Conservation (phyloP, 1,284 basidiomycete species). For the Melampsora larici-populina region DNA sequence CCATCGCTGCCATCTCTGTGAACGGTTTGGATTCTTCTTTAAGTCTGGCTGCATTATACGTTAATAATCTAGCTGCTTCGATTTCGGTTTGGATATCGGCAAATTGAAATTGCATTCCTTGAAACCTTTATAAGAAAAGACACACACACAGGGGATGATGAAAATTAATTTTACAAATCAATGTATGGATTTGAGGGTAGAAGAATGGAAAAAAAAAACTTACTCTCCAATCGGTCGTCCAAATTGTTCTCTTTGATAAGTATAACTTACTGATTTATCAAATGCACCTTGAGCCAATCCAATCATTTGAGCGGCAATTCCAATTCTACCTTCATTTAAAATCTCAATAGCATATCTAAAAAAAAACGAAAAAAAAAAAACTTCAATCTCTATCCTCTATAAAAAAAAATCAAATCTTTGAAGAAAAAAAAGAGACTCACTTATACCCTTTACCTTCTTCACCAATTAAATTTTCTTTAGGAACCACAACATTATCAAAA, state of each 20-base stretch:
- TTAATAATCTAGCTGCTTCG: slow-evolving; percentile 84
- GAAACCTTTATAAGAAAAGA: too few relatives aligned
- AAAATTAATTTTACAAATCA: background rate
- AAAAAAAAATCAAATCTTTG: too few relatives aligned
- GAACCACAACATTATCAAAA: slow-evolving; percentile 92
- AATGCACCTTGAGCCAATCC: slow-evolving; percentile 97
- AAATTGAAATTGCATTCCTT: slow-evolving; percentile 94
- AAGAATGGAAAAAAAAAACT: slow-evolving; percentile 28
- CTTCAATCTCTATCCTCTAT: background rate
- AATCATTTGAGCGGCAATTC: slow-evolving; percentile 78
- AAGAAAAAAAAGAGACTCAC: slow-evolving; percentile 53
- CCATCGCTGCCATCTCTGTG: slow-evolving; percentile 93
- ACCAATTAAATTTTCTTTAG: slow-evolving; percentile 88
- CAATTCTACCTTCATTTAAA: slow-evolving; percentile 94
- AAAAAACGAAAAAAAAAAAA: background rate
- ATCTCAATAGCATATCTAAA: slow-evolving; percentile 77
- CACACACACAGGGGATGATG: slow-evolving; percentile 22
- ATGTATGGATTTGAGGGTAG: background rate
- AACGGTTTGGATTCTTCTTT: slow-evolving; percentile 92
- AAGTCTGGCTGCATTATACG: slow-evolving; percentile 90
- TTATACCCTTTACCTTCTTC: slow-evolving; percentile 94
- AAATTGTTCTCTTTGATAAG: slow-evolving; percentile 89
- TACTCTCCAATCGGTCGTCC: slow-evolving; percentile 76
- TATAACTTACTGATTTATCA: slow-evolving; percentile 85
- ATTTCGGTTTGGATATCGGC: slow-evolving; percentile 64